Percentiles rank a stretch among this genome's conserved stretches.
Conservation (phyloP, 2,329 filamentous ascomycete genomes). For the Pseudogymnoascus sp. region DNA sequence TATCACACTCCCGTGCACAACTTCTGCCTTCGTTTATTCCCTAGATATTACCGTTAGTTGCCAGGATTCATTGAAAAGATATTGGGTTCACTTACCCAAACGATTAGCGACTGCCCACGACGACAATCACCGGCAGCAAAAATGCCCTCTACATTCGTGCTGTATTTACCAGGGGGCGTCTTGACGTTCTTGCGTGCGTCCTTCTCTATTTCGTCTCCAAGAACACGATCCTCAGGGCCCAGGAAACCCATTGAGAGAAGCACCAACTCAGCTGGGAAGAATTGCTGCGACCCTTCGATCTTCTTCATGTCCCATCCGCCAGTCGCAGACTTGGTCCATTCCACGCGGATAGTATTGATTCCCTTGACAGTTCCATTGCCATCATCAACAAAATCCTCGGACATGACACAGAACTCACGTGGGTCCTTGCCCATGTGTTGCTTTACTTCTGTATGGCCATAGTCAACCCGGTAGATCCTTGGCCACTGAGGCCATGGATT, state of each 20-base stretch:
- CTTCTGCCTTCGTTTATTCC: conserved; percentile 97
- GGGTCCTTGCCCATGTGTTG: conserved; percentile 95
- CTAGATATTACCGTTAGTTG: conserved; percentile 43
- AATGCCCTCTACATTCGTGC: conserved; percentile 79
- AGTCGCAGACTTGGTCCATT: conserved; percentile 85
- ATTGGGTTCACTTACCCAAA: conserved; percentile 56
- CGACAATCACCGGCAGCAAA: conserved; percentile 95
- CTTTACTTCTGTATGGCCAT: conserved; percentile 91
- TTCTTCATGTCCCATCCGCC: conserved; percentile 99
- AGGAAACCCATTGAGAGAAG: conserved; percentile 96
- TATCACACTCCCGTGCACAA: conserved; percentile 84
- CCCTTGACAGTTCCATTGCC: conserved; percentile 84
- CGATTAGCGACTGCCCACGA: conserved; percentile 89
- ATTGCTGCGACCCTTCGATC: conserved; percentile 84
- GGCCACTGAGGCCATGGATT: conserved; percentile 99
- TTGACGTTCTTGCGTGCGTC: conserved; percentile 94
- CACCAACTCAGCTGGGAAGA: conserved; percentile 93
- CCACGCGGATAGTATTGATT: conserved; percentile 91
- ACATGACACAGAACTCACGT: conserved; percentile 97
- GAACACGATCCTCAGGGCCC: conserved; percentile 80
- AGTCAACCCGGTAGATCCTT: conserved; percentile 96
- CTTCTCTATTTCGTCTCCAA: conserved; percentile 84
- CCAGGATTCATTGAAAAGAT: not conserved
- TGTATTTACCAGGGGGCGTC: conserved; percentile 80
- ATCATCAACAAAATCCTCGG: conserved; percentile 90